Evolutionary conservation across 257 asterid species (phyloP).

Genomic region (Gardenia jasminoides): DNA sequence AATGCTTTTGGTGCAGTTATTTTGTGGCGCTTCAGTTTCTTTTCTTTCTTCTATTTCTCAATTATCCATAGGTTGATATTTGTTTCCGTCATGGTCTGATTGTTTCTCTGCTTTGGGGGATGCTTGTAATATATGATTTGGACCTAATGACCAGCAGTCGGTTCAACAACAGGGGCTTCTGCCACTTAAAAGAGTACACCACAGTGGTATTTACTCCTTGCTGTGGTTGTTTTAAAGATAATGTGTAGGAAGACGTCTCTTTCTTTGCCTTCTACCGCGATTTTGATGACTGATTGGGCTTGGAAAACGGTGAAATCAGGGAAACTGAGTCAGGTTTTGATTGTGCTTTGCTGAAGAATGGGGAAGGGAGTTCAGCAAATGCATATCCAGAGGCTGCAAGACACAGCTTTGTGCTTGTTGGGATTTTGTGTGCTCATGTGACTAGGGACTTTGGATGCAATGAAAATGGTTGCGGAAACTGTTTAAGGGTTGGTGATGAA

Average conservation of each 20-base stretch:
- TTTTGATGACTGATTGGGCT: slow-evolving; percentile 69
- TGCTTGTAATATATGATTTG: too few relatives aligned
- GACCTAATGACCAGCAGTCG: too few relatives aligned
- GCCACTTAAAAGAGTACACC: too few relatives aligned
- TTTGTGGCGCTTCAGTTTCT: too few relatives aligned
- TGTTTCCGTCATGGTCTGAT: too few relatives aligned
- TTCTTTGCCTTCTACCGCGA: slow-evolving; percentile 50
- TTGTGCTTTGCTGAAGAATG: slow-evolving; percentile 28
- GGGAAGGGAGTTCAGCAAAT: slow-evolving; percentile 3
- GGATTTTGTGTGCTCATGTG: slow-evolving; percentile 64
- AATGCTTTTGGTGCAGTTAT: too few relatives aligned
- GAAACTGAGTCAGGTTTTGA: slow-evolving; percentile 42
- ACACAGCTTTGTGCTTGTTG: slow-evolving; percentile 58
- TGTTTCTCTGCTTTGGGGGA: too few relatives aligned
- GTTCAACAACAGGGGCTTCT: too few relatives aligned
- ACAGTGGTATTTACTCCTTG: too few relatives aligned
- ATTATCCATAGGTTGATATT: too few relatives aligned
- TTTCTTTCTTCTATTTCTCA: too few relatives aligned
- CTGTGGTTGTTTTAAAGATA: slow-evolving; percentile 73
- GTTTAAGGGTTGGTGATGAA: too few relatives aligned
- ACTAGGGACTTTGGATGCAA: slow-evolving; percentile 61
- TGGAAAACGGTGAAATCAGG: slow-evolving; percentile 49
- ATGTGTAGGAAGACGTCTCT: slow-evolving; percentile 93
- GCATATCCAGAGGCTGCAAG: slow-evolving; percentile 24
- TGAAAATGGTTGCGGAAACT: slow-evolving; percentile 34